Evolutionary conservation across 2,329 filamentous ascomycete species (phyloP), one percentile per base, ranked within the genome.

Genomic region (Raffaelea ambrosiae): DNA sequence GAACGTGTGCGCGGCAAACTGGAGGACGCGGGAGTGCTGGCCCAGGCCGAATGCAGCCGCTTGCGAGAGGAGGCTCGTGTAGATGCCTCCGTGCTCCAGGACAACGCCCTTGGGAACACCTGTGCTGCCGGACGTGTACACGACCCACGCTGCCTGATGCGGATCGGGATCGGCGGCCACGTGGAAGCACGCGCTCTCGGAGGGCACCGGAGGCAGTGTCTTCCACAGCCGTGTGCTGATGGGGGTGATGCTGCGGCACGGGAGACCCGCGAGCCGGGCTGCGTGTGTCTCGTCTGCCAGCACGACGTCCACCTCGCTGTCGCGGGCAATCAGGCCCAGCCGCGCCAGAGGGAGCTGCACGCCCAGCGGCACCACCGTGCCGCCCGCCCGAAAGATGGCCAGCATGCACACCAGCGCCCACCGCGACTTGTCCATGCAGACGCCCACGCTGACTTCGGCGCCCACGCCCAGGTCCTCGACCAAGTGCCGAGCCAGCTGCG

Each of bases 391-490:
- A 10, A 88, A 65, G 2, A 83, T 72, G 0, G 84, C 83, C 19
- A 90, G 69, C 51, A 90, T 82, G 7, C 81, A 74, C 36, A 88
- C 66, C 43, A 88, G 83, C 0, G 86, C 72, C 60, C 84, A 76
- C 16, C 80, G 66, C 19, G 77, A 85, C 64, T 87, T 89, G 40
- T 86, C 79, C 57, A 88, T 71, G 18, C 83, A 75, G 7, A 89
- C 71, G 5, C 80, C 81, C 2, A 89, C 73, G 3, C 84, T 66
- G 8, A 76, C 69, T 10, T 77, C 73, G 0, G 71, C 67, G 0
- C 66, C 62, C 0, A 79, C 68, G 70, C 66, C 38, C 16, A n/a
- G 4, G 21, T 40, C 21, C 13, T 20, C 3, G n/a, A 71, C 59
- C 0, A 88, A 67, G 44, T 21, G 11, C 40, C 39, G 14, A 33